Conservation (phyloP, 1,284 basidiomycete genomes). For the Sparassis latifolia region DNA sequence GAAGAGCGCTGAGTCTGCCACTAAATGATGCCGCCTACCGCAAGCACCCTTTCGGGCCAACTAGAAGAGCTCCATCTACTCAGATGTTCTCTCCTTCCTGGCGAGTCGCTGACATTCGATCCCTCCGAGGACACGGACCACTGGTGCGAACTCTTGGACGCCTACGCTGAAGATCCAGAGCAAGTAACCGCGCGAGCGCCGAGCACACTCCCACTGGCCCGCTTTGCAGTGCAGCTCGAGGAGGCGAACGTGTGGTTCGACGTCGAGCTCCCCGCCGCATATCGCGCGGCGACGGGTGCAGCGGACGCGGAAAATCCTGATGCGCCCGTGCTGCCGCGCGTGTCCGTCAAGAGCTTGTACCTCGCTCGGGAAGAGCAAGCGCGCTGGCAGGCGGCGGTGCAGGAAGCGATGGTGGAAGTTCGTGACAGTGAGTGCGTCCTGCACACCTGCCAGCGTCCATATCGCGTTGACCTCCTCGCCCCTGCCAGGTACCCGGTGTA, state of each 20-base stretch:
- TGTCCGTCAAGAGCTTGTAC: conserved; percentile 42
- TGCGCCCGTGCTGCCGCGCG: conserved; percentile 12
- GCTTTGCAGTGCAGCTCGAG: conserved; percentile 33
- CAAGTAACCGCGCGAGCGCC: conserved; percentile 1
- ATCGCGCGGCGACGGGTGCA: not conserved
- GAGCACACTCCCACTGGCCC: conserved; percentile 18
- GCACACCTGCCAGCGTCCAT: not conserved
- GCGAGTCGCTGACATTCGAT: conserved; percentile 42
- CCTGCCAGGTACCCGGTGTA: conserved; percentile 51
- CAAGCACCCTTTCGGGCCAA: conserved; percentile 5
- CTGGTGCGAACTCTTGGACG: conserved; percentile 33
- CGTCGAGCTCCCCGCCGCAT: conserved; percentile 23
- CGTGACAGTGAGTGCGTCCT: conserved; percentile 41
- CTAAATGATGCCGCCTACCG: conserved; percentile 1
- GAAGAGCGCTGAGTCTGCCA: too few species aligned
- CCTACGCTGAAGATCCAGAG: conserved; percentile 15
- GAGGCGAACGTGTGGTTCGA: conserved; percentile 36
- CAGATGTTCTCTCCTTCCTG: conserved; percentile 52
- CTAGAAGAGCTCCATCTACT: conserved; percentile 50
- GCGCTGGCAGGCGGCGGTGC: conserved; percentile 40
- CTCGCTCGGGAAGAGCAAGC: conserved; percentile 46
- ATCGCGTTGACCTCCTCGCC: not conserved
- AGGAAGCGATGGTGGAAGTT: conserved; percentile 35
- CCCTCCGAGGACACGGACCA: conserved; percentile 25
- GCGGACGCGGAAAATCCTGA: not conserved